These are phyloP conservation scores for Hemileccinum impolitum DNA, from an alignment of 768 basidiomycete species.

Conservation along the genomic window DNA sequence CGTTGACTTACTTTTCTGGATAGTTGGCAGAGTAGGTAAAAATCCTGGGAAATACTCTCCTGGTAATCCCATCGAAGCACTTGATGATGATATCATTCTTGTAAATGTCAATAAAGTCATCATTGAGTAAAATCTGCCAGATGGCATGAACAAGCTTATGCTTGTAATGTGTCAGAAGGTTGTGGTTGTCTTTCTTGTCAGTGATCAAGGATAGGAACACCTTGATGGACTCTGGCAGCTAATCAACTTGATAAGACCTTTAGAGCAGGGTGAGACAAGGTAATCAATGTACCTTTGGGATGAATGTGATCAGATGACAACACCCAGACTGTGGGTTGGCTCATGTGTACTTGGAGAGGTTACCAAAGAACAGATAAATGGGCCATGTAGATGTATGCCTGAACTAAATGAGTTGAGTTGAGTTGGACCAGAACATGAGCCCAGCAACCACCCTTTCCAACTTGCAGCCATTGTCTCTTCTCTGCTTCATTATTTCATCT, in stretches of 20 bases:
- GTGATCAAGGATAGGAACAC: not conserved
- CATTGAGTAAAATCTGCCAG: too few relatives aligned
- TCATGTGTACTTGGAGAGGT: slow-evolving; percentile 21
- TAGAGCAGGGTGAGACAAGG: too few relatives aligned
- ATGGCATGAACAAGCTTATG: too few relatives aligned
- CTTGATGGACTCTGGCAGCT: not conserved
- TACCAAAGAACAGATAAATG: slow-evolving; percentile 21
- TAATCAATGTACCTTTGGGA: not conserved
- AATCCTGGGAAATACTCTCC: not conserved
- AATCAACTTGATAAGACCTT: too few relatives aligned
- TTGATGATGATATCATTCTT: not conserved
- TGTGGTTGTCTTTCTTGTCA: not conserved
- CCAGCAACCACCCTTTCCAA: slow-evolving; percentile 14
- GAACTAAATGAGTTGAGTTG: slow-evolving; percentile 9
- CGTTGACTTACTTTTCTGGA: slow-evolving; percentile 3
- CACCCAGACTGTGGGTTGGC: slow-evolving; percentile 2
- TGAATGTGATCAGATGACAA: slow-evolving; percentile 14
- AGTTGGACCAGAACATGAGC: slow-evolving; percentile 19
- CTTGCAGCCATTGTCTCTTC: slow-evolving; percentile 6
- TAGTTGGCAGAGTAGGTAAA: slow-evolving; percentile 1
- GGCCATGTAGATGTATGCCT: slow-evolving; percentile 21
- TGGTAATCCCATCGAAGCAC: not conserved
- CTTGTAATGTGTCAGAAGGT: slow-evolving; percentile 4
- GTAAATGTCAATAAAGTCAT: too few relatives aligned
- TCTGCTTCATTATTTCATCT: slow-evolving; percentile 15